A percentile compares a stretch with the other conserved stretches of the same genome.
These are phyloP conservation scores for Schizosaccharomyces osmophilus DNA, from an alignment of 805 yeast species.

Conservation along the genomic window DNA sequence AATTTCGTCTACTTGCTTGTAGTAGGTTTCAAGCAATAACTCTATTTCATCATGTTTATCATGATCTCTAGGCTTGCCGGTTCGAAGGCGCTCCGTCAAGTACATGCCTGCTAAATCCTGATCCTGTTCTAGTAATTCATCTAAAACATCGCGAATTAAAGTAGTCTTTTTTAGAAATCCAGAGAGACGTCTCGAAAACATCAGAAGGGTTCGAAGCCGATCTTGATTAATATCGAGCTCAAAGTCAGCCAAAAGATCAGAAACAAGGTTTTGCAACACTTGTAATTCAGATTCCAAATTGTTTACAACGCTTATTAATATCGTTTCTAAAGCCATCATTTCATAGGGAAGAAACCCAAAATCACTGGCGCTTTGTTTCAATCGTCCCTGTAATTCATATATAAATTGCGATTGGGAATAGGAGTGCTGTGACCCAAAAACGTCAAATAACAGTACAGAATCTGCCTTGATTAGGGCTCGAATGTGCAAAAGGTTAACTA, in stretches of 20 bases:
- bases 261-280: slow-evolving; percentile 53
- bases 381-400: slow-evolving; percentile 51
- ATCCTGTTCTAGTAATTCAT: slow-evolving; percentile 67
- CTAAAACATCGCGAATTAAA: slow-evolving; percentile 58
- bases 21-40: slow-evolving; percentile 70
- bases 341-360: slow-evolving; percentile 51
- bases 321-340: slow-evolving; percentile 70
- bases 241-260: slow-evolving; percentile 46
- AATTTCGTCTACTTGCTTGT: slow-evolving; percentile 74
- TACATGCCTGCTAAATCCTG: slow-evolving; percentile 66
- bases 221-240: slow-evolving; percentile 65
- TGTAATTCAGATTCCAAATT: slow-evolving; percentile 70
- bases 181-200: slow-evolving; percentile 63
- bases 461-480: slow-evolving; percentile 72
- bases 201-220: slow-evolving; percentile 49
- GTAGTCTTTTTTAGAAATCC: slow-evolving; percentile 67
- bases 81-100: slow-evolving; percentile 31
- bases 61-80: slow-evolving; percentile 20
- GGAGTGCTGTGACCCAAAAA: slow-evolving; percentile 30
- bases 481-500: slow-evolving; percentile 65
- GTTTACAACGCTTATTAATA: slow-evolving; percentile 53
- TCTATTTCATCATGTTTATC: slow-evolving; percentile 63
- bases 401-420: slow-evolving; percentile 50
- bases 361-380: slow-evolving; percentile 19
- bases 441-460: slow-evolving; percentile 62